Base-by-base conservation (phyloP, 345 rosid species). In the Limnanthes douglasii region DNA sequence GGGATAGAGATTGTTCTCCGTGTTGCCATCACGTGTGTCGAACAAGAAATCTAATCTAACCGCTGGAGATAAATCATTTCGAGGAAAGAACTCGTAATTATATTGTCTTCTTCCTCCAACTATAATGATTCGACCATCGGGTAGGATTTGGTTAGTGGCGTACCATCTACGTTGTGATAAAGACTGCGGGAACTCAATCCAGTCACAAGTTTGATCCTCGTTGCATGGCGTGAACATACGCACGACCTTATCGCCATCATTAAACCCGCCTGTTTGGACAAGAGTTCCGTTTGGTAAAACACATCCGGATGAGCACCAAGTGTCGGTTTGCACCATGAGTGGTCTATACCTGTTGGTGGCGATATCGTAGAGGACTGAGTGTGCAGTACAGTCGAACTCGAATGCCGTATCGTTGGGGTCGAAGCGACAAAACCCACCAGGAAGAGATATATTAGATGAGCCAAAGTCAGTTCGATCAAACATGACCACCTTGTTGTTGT, bases 291-390 rank as follows among this genome's bases (percentile, higher is more conserved):
- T 39, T 23, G 69, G 46, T 40, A 65, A 62, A 19, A 85, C 63
- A 3, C 88, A 40, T 9, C 96, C 96, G 6, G 96, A 85, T 15
- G 96, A 85, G 59, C 96, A 85, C 80, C 83, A 85, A 17, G 85
- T 69, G 61, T 85, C 73, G 5, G 82, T 73, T 26, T 55, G 59
- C 24, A 85, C 61, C 6, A 27, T 45, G 41, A 85, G 76, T 1
- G 96, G 70, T 0, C 77, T 75, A 53, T 66, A 45, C 13, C 76
- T 41, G 63, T 79, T 71, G 36, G 72, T 58, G 34, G 39, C 68
- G 29, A 67, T 9, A 58, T 85, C 77, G 54, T 76, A 85, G 3
- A 76, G 56, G 47, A 76, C 37, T 5, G 88, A 73, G 46, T 85
- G 96, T 0, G 96, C 79, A 4, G 79, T 60, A 59, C 93, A 85